Evolutionary conservation across 441 rosid species (phyloP).

Genomic region (Gossypium lobatum): DNA sequence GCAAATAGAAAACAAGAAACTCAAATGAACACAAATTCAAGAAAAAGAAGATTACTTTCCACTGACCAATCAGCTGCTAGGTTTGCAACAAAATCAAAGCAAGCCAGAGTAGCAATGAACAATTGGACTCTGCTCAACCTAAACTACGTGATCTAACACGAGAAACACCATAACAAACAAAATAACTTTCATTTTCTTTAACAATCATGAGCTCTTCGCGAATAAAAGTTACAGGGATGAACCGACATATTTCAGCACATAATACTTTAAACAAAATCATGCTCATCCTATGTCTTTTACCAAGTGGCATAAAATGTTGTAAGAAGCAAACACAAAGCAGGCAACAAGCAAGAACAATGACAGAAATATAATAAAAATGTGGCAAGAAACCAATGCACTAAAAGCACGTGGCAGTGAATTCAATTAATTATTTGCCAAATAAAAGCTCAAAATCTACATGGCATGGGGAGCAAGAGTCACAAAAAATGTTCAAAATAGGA

Average conservation of each 20-base stretch:
- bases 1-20: background rate
- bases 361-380: background rate
- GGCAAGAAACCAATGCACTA: background rate
- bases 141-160: background rate
- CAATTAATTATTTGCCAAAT: background rate
- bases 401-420: background rate
- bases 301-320: background rate
- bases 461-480: background rate
- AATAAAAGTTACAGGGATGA: background rate
- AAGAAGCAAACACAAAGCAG: background rate
- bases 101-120: background rate
- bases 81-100: background rate
- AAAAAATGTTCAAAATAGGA: constrained; percentile 31
- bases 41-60: background rate
- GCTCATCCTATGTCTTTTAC: background rate
- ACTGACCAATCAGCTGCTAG: background rate
- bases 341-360: background rate
- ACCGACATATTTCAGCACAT: background rate
- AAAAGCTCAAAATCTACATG: constrained; percentile 1
- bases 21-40: background rate
- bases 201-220: background rate
- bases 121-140: background rate
- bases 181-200: background rate
- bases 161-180: background rate
- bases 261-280: background rate